phyloP scores from a whole-genome alignment of 192 early-diverging fungal species.

The Podochytrium sp. region DNA sequence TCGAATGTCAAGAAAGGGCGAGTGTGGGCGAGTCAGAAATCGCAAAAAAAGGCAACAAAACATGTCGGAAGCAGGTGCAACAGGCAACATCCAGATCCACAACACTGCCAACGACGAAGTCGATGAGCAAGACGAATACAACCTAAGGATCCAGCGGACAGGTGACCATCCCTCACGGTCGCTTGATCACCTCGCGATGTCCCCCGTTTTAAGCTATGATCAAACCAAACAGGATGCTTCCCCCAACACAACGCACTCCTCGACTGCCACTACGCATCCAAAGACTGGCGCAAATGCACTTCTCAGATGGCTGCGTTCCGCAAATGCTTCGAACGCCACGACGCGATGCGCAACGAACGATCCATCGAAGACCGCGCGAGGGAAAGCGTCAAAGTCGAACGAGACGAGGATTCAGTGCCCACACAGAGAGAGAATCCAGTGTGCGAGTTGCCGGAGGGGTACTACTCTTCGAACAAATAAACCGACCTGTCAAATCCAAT shows the following conservation, averaged over 20 bases:
- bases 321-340: constrained; percentile 60
- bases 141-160: constrained; percentile 3
- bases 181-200: constrained; percentile 48
- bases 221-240: constrained; percentile 85
- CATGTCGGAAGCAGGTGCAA: neutral
- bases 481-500: too few relatives aligned
- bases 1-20: too few relatives aligned
- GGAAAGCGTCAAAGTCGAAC: neutral
- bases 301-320: constrained; percentile 77
- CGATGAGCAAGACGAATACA: constrained; percentile 3
- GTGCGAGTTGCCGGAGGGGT: neutral
- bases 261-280: constrained; percentile 80
- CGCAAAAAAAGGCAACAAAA: neutral
- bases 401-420: neutral
- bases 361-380: neutral
- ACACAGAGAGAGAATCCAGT: neutral
- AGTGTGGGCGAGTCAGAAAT: too few relatives aligned
- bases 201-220: too few relatives aligned
- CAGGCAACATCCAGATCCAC: neutral
- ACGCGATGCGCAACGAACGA: constrained; percentile 5
- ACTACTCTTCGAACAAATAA: too few relatives aligned
- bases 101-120: neutral
- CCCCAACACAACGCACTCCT: constrained; percentile 80
- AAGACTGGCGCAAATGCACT: constrained; percentile 86
- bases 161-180: neutral